Conservation (phyloP, 2,329 filamentous ascomycete species). For the Xylaria sp. region DNA sequence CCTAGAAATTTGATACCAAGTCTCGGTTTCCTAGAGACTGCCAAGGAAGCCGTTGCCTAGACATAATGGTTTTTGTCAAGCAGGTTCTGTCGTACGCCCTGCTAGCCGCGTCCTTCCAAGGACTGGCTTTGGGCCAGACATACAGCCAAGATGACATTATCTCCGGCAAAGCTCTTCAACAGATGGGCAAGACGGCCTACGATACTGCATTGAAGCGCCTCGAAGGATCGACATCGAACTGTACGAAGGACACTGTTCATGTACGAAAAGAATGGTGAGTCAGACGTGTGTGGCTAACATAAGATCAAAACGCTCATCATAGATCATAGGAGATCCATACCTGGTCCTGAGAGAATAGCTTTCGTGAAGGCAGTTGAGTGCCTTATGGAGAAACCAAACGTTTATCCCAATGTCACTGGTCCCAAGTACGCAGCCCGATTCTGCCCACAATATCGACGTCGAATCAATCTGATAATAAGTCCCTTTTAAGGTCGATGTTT, state of each 20-base stretch:
- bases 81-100: conserved; percentile 37
- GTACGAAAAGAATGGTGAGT: conserved; percentile 47
- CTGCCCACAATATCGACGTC: neutral
- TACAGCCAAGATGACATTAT: conserved; percentile 44
- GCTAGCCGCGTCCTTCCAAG: conserved; percentile 40
- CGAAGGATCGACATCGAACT: conserved; percentile 35
- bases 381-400: conserved; percentile 42
- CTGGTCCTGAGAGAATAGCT: conserved; percentile 41
- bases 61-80: conserved; percentile 41
- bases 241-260: conserved; percentile 46
- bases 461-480: neutral
- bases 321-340: conserved; percentile 43
- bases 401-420: conserved; percentile 45
- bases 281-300: too few species aligned
- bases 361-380: conserved; percentile 46
- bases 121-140: conserved; percentile 38
- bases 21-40: neutral
- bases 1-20: neutral
- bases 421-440: conserved; percentile 37
- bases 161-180: conserved; percentile 44
- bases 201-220: conserved; percentile 43
- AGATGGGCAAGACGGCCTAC: conserved; percentile 42
- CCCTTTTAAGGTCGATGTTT: conserved; percentile 41
- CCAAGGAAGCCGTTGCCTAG: neutral
- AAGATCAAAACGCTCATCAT: neutral